Conservation (phyloP, 768 basidiomycete species). For the Crucibulum laeve region DNA sequence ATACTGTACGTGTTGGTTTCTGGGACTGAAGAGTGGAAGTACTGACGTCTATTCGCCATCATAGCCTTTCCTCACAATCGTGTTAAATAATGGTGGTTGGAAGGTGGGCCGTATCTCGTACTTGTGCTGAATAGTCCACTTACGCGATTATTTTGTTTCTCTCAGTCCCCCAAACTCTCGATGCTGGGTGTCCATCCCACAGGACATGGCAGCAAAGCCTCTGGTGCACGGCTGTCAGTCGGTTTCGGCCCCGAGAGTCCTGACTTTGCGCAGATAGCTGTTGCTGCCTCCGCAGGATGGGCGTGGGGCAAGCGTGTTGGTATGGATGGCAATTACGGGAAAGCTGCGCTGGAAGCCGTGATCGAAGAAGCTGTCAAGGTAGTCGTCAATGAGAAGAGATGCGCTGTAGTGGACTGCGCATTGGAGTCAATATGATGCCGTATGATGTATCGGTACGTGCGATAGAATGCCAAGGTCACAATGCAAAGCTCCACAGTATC, state of each 20-base stretch:
- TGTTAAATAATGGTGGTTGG: slow-evolving; percentile 74
- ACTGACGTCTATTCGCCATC: not conserved
- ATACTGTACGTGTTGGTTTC: slow-evolving; percentile 41
- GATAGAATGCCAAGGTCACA: too few species aligned
- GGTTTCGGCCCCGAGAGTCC: slow-evolving; percentile 63
- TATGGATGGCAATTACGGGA: slow-evolving; percentile 13
- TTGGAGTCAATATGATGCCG: slow-evolving; percentile 33
- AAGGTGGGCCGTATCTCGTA: slow-evolving; percentile 28
- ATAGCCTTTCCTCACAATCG: slow-evolving; percentile 66
- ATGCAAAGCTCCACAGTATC: too few species aligned
- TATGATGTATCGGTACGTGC: too few species aligned
- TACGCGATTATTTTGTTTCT: not conserved
- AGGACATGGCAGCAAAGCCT: slow-evolving; percentile 44
- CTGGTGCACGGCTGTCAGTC: slow-evolving; percentile 49
- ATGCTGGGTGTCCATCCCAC: slow-evolving; percentile 62
- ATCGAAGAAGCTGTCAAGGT: slow-evolving; percentile 48
- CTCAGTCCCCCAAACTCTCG: slow-evolving; percentile 54
- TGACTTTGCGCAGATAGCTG: slow-evolving; percentile 59
- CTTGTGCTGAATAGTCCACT: not conserved
- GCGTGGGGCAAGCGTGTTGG: slow-evolving; percentile 45
- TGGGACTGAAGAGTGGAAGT: not conserved
- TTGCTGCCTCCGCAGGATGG: slow-evolving; percentile 69
- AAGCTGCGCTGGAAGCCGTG: slow-evolving; percentile 24
- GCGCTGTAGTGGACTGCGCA: slow-evolving; percentile 64
- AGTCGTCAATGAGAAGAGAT: slow-evolving; percentile 53